Evolutionary conservation across 306 rosid species (phyloP).

Genomic region (Vigna radiata): DNA sequence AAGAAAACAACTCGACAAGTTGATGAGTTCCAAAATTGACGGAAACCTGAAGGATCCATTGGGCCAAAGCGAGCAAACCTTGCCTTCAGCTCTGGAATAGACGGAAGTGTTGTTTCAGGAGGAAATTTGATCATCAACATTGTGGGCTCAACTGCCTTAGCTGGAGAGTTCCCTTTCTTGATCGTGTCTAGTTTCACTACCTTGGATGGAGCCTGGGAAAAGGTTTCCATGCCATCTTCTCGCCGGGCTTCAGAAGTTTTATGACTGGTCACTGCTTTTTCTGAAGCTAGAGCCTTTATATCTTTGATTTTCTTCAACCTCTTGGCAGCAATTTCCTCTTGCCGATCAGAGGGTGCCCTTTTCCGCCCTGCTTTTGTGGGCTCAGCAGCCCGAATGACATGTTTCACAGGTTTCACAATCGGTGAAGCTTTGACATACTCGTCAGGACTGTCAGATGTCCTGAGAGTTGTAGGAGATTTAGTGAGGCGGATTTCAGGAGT

Average conservation of each 20-base stretch:
- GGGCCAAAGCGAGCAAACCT: slow-evolving; percentile 98
- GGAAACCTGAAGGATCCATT: slow-evolving; percentile 83
- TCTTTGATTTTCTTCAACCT: slow-evolving; percentile 78
- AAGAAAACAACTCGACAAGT: slow-evolving; percentile 93
- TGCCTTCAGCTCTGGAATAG: slow-evolving; percentile 92
- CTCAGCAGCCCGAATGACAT: slow-evolving; percentile 68
- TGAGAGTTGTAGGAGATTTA: slow-evolving; percentile 48
- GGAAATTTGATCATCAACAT: slow-evolving; percentile 91
- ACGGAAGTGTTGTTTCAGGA: slow-evolving; percentile 88
- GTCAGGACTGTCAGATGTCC: slow-evolving; percentile 49
- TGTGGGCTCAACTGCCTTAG: slow-evolving; percentile 74
- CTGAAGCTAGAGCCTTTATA: slow-evolving; percentile 67
- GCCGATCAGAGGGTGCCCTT: slow-evolving; percentile 87
- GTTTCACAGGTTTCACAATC: slow-evolving; percentile 63
- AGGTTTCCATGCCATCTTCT: slow-evolving; percentile 66
- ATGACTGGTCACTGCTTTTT: slow-evolving; percentile 61
- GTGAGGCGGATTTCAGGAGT: slow-evolving; percentile 51
- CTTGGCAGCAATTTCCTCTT: slow-evolving; percentile 90
- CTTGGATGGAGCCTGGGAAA: slow-evolving; percentile 48
- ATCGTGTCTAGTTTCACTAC: slow-evolving; percentile 48
- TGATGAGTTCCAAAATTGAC: slow-evolving; percentile 82
- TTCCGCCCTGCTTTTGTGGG: slow-evolving; percentile 84
- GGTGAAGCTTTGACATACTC: slow-evolving; percentile 64
- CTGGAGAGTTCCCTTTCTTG: slow-evolving; percentile 56
- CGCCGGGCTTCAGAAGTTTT: slow-evolving; percentile 62